phyloP scores from a whole-genome alignment of 768 basidiomycete species.

The Kwoniella bestiolae region DNA sequence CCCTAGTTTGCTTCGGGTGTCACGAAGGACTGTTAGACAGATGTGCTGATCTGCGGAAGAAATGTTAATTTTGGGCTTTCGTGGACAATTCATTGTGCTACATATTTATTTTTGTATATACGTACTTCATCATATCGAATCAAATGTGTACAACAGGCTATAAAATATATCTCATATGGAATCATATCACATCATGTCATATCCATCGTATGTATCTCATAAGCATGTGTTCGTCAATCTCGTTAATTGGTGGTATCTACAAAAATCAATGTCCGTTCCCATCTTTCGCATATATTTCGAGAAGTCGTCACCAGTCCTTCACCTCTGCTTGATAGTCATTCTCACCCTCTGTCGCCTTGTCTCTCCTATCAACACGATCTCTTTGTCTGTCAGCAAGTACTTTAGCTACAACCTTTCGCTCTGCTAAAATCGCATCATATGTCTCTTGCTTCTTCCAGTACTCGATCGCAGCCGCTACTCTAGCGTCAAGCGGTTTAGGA shows the following conservation, averaged over 20 bases:
- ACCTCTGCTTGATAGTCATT: background rate
- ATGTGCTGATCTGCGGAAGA: too few species aligned
- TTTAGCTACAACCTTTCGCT: slow-evolving; percentile 21
- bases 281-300: too few species aligned
- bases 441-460: slow-evolving; percentile 28
- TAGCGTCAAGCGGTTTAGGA: slow-evolving; percentile 17
- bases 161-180: background rate
- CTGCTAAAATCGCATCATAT: slow-evolving; percentile 20
- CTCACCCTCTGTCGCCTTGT: background rate
- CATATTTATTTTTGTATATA: background rate
- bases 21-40: too few species aligned
- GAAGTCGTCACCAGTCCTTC: background rate
- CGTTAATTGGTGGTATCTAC: background rate
- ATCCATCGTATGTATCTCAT: background rate
- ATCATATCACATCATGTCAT: background rate
- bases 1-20: too few species aligned
- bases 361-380: slow-evolving; percentile 12
- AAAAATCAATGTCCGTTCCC: background rate
- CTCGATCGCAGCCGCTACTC: slow-evolving; percentile 17
- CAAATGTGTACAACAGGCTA: background rate
- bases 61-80: background rate
- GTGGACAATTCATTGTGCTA: background rate
- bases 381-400: slow-evolving; percentile 22
- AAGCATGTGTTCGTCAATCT: background rate
- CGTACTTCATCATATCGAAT: background rate